phyloP scores from a whole-genome alignment of 176 grass and related monocot genomes.

The Aegilops tauschii region DNA sequence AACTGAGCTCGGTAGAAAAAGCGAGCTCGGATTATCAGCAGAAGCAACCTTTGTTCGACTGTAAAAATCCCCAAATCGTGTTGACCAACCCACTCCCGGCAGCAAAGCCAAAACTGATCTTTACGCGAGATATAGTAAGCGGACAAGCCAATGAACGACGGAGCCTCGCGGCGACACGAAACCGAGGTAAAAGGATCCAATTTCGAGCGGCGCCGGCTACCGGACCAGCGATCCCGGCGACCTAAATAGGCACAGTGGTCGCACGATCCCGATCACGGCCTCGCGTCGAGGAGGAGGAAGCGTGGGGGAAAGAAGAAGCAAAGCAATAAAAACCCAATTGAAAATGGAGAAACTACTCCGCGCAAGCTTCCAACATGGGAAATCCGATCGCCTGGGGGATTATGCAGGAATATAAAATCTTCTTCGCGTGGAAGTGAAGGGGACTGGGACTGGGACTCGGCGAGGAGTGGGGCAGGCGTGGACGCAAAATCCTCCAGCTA shows the following conservation, averaged over 20 bases:
- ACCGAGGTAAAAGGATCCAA: slow-evolving; percentile 27
- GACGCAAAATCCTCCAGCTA: slow-evolving; percentile 4
- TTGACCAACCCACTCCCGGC: neutral
- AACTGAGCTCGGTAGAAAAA: neutral
- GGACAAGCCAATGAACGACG: slow-evolving; percentile 2
- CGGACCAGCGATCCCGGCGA: neutral
- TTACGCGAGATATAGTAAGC: neutral
- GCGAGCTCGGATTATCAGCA: neutral
- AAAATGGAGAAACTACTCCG: neutral
- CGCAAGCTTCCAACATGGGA: neutral
- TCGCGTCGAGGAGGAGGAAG: neutral
- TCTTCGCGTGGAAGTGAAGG: slow-evolving; percentile 30
- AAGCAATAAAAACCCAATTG: neutral
- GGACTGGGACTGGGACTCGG: neutral
- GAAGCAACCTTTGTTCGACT: neutral
- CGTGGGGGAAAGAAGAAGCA: neutral
- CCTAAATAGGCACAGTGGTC: neutral
- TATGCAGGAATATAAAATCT: neutral
- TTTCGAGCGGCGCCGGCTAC: neutral
- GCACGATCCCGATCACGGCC: neutral
- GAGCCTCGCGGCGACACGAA: neutral
- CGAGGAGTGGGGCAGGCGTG: slow-evolving; percentile 37
- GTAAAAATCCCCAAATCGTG: slow-evolving; percentile 25
- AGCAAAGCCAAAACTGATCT: neutral
- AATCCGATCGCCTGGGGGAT: neutral